Conservation (phyloP, 2,329 filamentous ascomycete genomes). For the Mariannaea elegans region DNA sequence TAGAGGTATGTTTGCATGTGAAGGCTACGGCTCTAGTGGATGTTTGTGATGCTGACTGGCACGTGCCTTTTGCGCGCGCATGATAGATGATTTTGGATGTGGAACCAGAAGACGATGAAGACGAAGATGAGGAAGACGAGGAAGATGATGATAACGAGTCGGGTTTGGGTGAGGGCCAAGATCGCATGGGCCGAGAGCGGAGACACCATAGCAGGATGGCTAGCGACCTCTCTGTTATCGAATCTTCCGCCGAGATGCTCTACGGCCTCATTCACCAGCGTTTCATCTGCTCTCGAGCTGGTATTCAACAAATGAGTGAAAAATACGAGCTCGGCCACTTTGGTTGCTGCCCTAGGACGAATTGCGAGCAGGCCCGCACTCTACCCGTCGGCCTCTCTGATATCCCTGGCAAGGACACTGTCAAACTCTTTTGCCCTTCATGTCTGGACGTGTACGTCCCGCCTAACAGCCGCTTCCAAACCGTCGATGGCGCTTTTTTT, state of each 20-base stretch:
- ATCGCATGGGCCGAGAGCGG: conserved; percentile 66
- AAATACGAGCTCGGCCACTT: conserved; percentile 99
- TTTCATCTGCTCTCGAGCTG: conserved; percentile 95
- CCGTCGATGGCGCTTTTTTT: conserved; percentile 97
- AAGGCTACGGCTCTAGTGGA: not conserved
- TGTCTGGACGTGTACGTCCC: conserved; percentile 98
- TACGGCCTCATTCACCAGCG: conserved; percentile 98
- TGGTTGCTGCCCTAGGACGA: conserved; percentile 91
- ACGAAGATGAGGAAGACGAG: conserved; percentile 83
- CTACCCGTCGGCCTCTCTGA: conserved; percentile 94
- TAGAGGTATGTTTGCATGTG: conserved; percentile 68
- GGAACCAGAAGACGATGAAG: conserved; percentile 93
- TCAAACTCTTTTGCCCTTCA: conserved; percentile 97
- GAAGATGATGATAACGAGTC: conserved; percentile 78
- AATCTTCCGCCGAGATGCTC: conserved; percentile 96
- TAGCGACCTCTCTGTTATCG: conserved; percentile 93
- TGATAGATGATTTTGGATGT: conserved; percentile 94
- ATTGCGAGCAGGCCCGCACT: conserved; percentile 89
- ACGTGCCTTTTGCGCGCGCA: conserved; percentile 8
- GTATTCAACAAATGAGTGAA: conserved; percentile 99
- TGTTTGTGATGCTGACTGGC: conserved; percentile 3
- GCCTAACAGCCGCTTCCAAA: conserved; percentile 96
- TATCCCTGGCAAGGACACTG: conserved; percentile 94
- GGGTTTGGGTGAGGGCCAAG: conserved; percentile 66
- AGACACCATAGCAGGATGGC: conserved; percentile 85